Evolutionary conservation across 805 yeast genomes (phyloP), one percentile per base, ranked within the genome.

Genomic region (Saturnispora hagleri): DNA sequence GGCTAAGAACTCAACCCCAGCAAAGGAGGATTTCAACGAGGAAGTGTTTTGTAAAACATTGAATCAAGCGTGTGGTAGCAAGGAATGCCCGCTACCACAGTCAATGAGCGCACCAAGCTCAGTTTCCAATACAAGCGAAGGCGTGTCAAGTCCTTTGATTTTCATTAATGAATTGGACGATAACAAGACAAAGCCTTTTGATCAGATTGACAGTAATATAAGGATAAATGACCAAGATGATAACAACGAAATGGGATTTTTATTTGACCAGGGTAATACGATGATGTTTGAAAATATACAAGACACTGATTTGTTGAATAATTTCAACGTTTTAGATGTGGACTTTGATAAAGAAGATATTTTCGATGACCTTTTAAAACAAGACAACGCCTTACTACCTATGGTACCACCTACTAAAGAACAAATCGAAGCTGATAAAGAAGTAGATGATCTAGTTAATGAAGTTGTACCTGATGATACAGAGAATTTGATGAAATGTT

Each of bases 41-140:
- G 81, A 83, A 57, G 81, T 83, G 51, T 91, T 91, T 64, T 91
- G 98, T 63, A 77, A 77, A 26, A 79, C 82, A 59, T 74, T 91
- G 62, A 77, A 79, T 55, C 76, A 81, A 64, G 97, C 89, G 1
- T 90, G 97, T 68, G 97, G 97, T 17, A 82, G 83, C 6, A 81
- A 73, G 59, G 74, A 74, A 15, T 69, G 77, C 56, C 96, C 93
- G 3, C 64, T 82, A 4, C 95, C 96, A 3, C 59, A 61, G 22
- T 20, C 54, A 46, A 26, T 41, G 12, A 34, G 36, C 24, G 33
- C 28, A 17, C 42, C 42, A 17, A 38, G 42, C 9, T 38, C 42
- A 38, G 24, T 38, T 20, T n/a, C 42, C 15, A 38, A 38, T 38
- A n/a, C 24, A 18, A 38, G 42, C 13, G 42, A 38, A 17, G 22